Base-by-base conservation (phyloP, 768 basidiomycete genomes). In the Mycena vulgaris region DNA sequence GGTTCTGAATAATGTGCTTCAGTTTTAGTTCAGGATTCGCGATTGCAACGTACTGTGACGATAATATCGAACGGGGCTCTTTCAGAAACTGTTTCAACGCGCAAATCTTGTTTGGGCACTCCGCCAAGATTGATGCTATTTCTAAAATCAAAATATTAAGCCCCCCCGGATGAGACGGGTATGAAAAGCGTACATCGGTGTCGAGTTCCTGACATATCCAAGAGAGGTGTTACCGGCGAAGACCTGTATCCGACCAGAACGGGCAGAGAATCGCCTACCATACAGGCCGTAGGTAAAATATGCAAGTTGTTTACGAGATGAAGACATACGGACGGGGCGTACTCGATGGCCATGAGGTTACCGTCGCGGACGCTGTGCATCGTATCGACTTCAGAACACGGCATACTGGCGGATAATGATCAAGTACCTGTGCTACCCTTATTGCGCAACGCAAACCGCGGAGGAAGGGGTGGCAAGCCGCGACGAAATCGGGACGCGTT, bases 401-500 rank as follows among this genome's bases (percentile, higher is more conserved):
- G 31, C 13, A 31, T 1, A 33, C 17, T 39, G 21, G 16, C 45
- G 7, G 19, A 55, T 8, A 28, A 8, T 33, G 30, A 31, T 21
- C 45, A 49, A 52, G 35, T 33, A 73, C 67, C 58, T 65, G 35
- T 65, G 0, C 23, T 27, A 23, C 57, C 17, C 37, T 56, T 63
- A 3, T 33, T 35, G 27, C 66, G 67, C 31, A 5, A 23, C 27
- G 59, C 37, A 53, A 58, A 66, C 27, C 55, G 53, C 2, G 72
- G 72, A 30, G 68, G 72, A 31, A 73, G 68, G 9, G 65, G 72
- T 10, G 68, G 64, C 17, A 73, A 51, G 19, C 72, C 72, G 23
- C 68, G 68, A 14, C 62, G 63, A 23, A 73, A n/a, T 6, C 72
- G 64, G 9, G 64, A 69, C 25, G 68, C 72, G 47, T 73, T 73